A percentile compares a stretch with the other conserved stretches of the same genome.
Evolutionary conservation across 208 protist genomes (phyloP).

Genomic region (Trypanosoma mega): DNA sequence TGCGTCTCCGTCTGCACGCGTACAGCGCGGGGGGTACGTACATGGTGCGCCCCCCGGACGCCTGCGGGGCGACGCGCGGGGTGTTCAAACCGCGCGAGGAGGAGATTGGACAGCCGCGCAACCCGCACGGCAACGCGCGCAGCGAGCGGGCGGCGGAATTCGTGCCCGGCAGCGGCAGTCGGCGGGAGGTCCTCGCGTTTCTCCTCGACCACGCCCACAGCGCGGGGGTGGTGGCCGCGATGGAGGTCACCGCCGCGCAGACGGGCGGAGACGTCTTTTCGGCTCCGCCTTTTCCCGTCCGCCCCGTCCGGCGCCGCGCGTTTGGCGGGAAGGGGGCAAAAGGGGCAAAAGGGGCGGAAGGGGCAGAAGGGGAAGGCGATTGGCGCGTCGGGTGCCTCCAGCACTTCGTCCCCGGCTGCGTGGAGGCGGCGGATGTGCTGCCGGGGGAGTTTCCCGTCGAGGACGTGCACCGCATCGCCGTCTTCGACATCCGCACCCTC

Average conservation of each 20-base stretch:
- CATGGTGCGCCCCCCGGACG: constrained; percentile 38
- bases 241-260: constrained; percentile 40
- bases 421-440: constrained; percentile 59
- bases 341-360: too few species aligned
- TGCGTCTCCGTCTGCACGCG: constrained; percentile 35
- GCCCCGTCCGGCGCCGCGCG: too few species aligned
- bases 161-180: constrained; percentile 55
- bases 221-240: constrained; percentile 61
- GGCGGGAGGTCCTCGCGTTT: constrained; percentile 72
- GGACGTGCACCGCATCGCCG: constrained; percentile 66
- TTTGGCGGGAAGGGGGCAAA: too few species aligned
- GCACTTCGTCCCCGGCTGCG: constrained; percentile 46
- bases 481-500: constrained; percentile 75
- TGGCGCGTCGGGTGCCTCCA: constrained; percentile 52
- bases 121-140: constrained; percentile 51
- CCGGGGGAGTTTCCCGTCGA: constrained; percentile 56
- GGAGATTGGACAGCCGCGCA: constrained; percentile 53
- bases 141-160: constrained; percentile 49
- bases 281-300: not conserved
- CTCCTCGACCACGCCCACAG: constrained; percentile 56
- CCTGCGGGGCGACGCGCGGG: not conserved
- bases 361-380: not conserved
- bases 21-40: constrained; percentile 72
- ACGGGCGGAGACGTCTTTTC: not conserved
- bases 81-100: constrained; percentile 73